These are phyloP conservation scores for Cicer judaicum DNA, from an alignment of 306 rosid genomes.

Conservation along the genomic window DNA sequence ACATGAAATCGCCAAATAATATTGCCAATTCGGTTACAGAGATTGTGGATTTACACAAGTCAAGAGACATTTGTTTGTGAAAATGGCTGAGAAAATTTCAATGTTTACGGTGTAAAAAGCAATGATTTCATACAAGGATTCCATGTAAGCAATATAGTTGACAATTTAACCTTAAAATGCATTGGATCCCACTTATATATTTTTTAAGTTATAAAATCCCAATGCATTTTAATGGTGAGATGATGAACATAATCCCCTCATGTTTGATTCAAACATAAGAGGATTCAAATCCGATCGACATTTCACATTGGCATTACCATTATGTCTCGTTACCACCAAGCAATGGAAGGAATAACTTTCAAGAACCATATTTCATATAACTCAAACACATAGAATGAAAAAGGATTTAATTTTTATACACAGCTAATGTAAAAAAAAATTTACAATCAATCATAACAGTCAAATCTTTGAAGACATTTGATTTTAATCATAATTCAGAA, in stretches of 20 bases:
- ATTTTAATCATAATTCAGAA: too few relatives aligned
- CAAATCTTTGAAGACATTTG: too few relatives aligned
- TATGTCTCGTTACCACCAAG: too few relatives aligned
- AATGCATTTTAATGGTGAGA: too few relatives aligned
- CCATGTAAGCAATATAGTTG: background rate
- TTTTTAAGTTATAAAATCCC: too few relatives aligned
- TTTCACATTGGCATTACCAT: background rate
- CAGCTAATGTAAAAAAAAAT: too few relatives aligned
- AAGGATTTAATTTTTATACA: too few relatives aligned
- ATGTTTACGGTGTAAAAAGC: background rate
- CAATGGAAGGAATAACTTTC: background rate
- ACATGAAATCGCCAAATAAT: background rate
- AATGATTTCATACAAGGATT: background rate
- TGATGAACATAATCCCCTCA: too few relatives aligned
- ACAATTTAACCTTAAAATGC: background rate
- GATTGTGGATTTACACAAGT: background rate
- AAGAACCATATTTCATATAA: background rate
- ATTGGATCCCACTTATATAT: too few relatives aligned
- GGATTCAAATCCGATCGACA: background rate
- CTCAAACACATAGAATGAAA: too few relatives aligned
- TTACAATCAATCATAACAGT: too few relatives aligned
- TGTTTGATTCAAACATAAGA: too few relatives aligned
- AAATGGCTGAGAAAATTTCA: slow-evolving; percentile 3
- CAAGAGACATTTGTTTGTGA: background rate
- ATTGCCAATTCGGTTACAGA: background rate